These are phyloP conservation scores for Rhizoclosmatium sp. DNA, from an alignment of 192 early-diverging fungal genomes.

Conservation along the genomic window DNA sequence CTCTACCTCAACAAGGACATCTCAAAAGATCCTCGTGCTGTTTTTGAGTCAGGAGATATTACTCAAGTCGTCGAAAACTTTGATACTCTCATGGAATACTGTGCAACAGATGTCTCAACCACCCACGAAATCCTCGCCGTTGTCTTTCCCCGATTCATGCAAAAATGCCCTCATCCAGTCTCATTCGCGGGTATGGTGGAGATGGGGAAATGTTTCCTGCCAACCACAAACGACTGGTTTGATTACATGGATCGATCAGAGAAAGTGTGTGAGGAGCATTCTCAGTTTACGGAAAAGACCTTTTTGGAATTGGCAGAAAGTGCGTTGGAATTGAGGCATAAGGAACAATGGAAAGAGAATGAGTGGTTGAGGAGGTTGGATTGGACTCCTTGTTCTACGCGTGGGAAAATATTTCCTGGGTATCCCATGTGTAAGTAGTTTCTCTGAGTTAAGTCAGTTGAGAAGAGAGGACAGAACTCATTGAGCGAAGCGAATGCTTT, in stretches of 20 bases:
- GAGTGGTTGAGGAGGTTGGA: conserved; percentile 21
- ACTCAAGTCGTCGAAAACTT: conserved; percentile 65
- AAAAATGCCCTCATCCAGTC: conserved; percentile 92
- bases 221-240: conserved; percentile 83
- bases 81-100: conserved; percentile 77
- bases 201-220: conserved; percentile 87
- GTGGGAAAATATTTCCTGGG: conserved; percentile 35
- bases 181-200: conserved; percentile 91
- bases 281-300: conserved; percentile 60
- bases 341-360: conserved; percentile 30
- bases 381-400: conserved; percentile 25
- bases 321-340: conserved; percentile 58
- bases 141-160: conserved; percentile 73
- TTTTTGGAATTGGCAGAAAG: conserved; percentile 55
- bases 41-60: conserved; percentile 42
- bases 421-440: conserved; percentile 42
- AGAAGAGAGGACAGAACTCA: not conserved
- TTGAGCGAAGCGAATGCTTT: too few relatives aligned
- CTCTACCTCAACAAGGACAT: conserved; percentile 73
- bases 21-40: conserved; percentile 45
- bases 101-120: conserved; percentile 83
- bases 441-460: not conserved
- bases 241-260: conserved; percentile 72
- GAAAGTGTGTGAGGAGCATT: conserved; percentile 57
- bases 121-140: conserved; percentile 77